Evolutionary conservation across 2,329 filamentous ascomycete genomes (phyloP).

Genomic region (Xylariomycetidae sp.): DNA sequence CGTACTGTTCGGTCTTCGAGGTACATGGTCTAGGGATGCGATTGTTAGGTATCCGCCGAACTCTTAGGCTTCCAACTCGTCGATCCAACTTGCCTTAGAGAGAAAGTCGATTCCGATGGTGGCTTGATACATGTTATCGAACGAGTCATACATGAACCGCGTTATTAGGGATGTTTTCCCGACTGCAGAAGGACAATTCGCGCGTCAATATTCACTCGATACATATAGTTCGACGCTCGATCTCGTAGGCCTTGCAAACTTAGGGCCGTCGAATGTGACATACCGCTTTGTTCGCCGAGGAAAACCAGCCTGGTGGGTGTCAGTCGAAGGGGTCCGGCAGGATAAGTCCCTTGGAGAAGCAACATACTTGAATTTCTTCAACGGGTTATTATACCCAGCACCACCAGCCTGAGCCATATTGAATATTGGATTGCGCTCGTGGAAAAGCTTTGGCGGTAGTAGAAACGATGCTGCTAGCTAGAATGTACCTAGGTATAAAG

Average conservation of each 20-base stretch:
- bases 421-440: too few species aligned
- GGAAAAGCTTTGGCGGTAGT: too few species aligned
- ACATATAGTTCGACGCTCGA: too few species aligned
- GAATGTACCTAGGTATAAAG: too few species aligned
- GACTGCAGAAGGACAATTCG: conserved; percentile 64
- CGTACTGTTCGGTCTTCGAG: conserved; percentile 97
- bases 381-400: conserved; percentile 89
- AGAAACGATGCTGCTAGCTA: too few species aligned
- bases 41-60: too few species aligned
- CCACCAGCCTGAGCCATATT: conserved; percentile 72
- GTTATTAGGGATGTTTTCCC: conserved; percentile 99
- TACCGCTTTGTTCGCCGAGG: conserved; percentile 97
- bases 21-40: conserved; percentile 81
- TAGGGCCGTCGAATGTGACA: too few species aligned
- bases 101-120: conserved; percentile 99
- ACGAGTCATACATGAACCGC: conserved; percentile 99
- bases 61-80: too few species aligned
- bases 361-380: conserved; percentile 98
- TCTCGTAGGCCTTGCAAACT: too few species aligned
- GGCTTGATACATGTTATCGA: conserved; percentile 99
- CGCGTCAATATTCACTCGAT: too few species aligned
- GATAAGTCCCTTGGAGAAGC: conserved; percentile 15
- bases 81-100: conserved; percentile 67
- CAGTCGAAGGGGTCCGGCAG: too few species aligned
- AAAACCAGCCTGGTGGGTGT: conserved; percentile 75